Percentiles rank a stretch among this genome's conserved stretches.
Evolutionary conservation across 306 rosid genomes (phyloP).

Genomic region (Potentilla sterilis): DNA sequence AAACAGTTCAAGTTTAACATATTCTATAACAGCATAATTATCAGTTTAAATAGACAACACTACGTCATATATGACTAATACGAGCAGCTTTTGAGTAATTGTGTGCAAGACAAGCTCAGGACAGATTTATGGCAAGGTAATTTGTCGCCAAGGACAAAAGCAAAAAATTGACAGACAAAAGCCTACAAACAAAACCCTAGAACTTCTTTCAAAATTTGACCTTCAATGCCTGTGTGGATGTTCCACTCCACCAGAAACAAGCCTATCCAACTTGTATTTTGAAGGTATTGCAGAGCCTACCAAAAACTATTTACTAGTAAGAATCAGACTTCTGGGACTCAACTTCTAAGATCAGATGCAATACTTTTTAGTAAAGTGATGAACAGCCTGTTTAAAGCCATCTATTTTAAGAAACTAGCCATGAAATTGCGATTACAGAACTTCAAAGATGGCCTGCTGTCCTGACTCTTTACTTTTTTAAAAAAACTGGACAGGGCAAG

Average conservation of each 20-base stretch:
- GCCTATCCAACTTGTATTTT: background rate
- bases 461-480: background rate
- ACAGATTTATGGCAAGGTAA: background rate
- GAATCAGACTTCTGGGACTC: background rate
- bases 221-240: background rate
- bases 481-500: background rate
- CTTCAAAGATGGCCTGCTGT: background rate
- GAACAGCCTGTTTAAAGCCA: background rate
- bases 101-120: background rate
- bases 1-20: background rate
- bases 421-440: background rate
- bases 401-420: background rate
- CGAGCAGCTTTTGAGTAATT: background rate
- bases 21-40: background rate
- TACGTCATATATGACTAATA: background rate
- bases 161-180: background rate
- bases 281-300: background rate
- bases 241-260: background rate
- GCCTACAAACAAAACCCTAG: background rate
- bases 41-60: background rate
- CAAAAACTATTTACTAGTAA: background rate
- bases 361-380: background rate
- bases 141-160: background rate
- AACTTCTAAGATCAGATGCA: background rate
- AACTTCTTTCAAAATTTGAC: background rate